Evolutionary conservation across 371 early-diverging fungal genomes (phyloP), one percentile per base, ranked within the genome.

Genomic region (Entomophthora muscae): DNA sequence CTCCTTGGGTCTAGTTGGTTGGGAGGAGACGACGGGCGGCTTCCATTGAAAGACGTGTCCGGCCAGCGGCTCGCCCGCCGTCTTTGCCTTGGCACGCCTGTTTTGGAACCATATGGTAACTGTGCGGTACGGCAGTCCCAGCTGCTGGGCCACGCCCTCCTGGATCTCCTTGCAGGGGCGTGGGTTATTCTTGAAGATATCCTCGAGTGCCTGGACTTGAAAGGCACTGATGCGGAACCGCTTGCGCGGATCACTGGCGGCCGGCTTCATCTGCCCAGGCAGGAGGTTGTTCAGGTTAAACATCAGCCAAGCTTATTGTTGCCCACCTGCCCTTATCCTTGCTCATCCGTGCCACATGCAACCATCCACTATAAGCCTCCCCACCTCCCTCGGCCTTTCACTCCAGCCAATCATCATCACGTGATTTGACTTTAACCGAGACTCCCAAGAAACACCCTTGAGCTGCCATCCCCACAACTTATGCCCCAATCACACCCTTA

Each of bases 71-170:
- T 61, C 61, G 42, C 61, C 61, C 2, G 61, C 23, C 17, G n/a
- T 23, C 76, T 92, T 94, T 27, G 85, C 86, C 74, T 93, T 95
- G 53, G 95, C 95, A 56, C 99, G 80, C 69, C 93, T 80, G 81
- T 99, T 99, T 73, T 99, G 99, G 79, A 99, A 99, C 99, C 99
- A 98, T 66, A 98, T 93, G 71, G 97, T 95, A 65, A 99, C 92
- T 21, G 91, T 85, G 69, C 91, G 78, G 65, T 85, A 85, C 27
- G 94, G 89, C 94, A 97, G 95, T 65, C 86, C 81, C 23, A 97
- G 79, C 68, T 89, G 82, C 61, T 78, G 76, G 30, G 91, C 88
- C 28, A 97, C 80, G 32, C 82, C 82, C 70, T 88, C 89, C 58
- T 98, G 85, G 71, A 90, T 76, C 59, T 86, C 86, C 2, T 85